Conservation (phyloP, 129 eudicot species). For the Saussurea involucrata region DNA sequence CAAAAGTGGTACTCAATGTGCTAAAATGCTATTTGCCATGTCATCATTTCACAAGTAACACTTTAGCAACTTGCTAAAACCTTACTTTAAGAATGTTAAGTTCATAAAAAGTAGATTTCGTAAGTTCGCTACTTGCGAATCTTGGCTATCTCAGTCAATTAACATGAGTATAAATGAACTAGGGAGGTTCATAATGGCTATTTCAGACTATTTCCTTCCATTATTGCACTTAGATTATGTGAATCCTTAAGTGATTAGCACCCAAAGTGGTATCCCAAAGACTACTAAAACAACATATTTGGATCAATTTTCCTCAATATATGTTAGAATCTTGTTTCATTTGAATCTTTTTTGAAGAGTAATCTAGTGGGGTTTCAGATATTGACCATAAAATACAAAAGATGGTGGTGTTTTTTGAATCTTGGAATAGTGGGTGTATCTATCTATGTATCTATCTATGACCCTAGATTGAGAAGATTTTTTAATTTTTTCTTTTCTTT, state of each 20-base stretch:
- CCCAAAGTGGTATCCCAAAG: neutral
- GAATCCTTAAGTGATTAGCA: neutral
- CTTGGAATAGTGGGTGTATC: too few species aligned
- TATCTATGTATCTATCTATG: too few species aligned
- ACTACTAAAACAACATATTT: neutral
- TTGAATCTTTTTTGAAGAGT: neutral
- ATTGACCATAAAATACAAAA: neutral
- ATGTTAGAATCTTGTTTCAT: neutral
- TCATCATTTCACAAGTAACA: too few species aligned
- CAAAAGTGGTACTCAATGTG: too few species aligned
- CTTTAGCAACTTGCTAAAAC: too few species aligned
- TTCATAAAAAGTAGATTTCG: neutral
- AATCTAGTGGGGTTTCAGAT: neutral
- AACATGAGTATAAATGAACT: neutral
- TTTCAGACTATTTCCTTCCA: neutral
- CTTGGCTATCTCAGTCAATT: neutral
- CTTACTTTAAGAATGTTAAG: too few species aligned
- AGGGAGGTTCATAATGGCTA: too few species aligned
- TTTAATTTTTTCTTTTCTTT: neutral
- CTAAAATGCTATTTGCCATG: too few species aligned
- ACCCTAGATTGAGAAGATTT: neutral
- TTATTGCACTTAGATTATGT: neutral
- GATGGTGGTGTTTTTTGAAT: too few species aligned
- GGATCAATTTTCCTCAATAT: neutral
- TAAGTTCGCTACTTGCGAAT: neutral